Percentiles rank a stretch among this genome's conserved stretches.
phyloP scores from a whole-genome alignment of 805 yeast genomes.

The Ogataea sp. region DNA sequence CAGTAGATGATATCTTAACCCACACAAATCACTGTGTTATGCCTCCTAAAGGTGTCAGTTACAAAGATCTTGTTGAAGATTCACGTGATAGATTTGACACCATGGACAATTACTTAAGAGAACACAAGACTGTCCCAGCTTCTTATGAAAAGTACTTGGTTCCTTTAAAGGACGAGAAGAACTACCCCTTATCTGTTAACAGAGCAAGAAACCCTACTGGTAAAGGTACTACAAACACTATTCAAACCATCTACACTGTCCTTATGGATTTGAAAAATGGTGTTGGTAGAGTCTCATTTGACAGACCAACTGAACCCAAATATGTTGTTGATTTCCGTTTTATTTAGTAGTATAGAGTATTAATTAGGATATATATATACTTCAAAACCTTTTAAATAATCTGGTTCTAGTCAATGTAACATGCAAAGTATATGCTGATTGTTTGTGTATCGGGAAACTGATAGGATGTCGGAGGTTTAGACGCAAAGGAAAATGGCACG shows the following conservation, averaged over 20 bases:
- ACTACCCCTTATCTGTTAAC: conserved; percentile 5
- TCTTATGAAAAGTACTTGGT: conserved; percentile 2
- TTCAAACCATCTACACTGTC: conserved; percentile 5
- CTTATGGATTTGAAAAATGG: conserved; percentile 2
- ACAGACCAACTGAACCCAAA: conserved; percentile 1
- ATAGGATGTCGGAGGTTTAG: no score
- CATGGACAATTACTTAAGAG: conserved; percentile 1
- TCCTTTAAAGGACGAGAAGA: conserved; percentile 3
- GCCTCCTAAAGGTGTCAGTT: conserved; percentile 1
- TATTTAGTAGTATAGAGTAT: background rate
- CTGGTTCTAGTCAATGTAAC: no score
- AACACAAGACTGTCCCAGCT: background rate
- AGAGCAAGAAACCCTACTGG: conserved; percentile 1
- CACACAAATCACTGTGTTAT: conserved; percentile 7
- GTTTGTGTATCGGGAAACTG: no score
- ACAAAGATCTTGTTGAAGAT: background rate
- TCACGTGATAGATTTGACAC: conserved; percentile 2
- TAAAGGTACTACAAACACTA: conserved; percentile 1
- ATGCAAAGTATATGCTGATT: no score
- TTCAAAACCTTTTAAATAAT: no score
- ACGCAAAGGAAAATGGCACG: background rate
- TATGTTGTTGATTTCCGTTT: background rate
- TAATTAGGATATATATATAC: no score
- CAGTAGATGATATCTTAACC: background rate
- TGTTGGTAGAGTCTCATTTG: conserved; percentile 4